Conservation (phyloP, 192 early-diverging fungal genomes). For the Mortierella antarctica region DNA sequence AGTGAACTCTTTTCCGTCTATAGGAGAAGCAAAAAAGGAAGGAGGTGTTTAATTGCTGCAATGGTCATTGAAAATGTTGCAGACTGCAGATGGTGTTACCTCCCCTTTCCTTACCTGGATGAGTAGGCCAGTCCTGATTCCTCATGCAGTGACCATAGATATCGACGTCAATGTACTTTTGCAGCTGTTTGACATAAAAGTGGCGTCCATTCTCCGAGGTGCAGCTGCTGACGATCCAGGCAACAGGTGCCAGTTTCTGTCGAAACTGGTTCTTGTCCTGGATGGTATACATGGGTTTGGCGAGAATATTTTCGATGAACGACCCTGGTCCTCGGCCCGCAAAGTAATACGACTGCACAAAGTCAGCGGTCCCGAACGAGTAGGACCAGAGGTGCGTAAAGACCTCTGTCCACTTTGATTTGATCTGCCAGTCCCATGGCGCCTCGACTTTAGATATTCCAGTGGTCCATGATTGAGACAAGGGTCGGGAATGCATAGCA, state of each 20-base stretch:
- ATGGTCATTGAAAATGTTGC: background rate
- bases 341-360: conserved; percentile 22
- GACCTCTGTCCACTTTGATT: conserved; percentile 13
- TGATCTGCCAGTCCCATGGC: conserved; percentile 6
- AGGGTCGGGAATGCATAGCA: no score
- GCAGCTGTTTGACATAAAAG: conserved; percentile 42
- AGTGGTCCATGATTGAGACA: background rate
- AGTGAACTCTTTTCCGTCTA: background rate
- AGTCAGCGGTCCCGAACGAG: conserved; percentile 16
- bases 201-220: conserved; percentile 24
- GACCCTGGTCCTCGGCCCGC: conserved; percentile 1
- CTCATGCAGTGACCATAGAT: conserved; percentile 45
- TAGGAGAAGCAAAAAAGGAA: background rate
- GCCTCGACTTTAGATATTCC: conserved; percentile 9
- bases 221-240: conserved; percentile 48
- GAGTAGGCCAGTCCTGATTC: conserved; percentile 32
- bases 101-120: conserved; percentile 5
- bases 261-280: conserved; percentile 18
- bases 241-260: conserved; percentile 33
- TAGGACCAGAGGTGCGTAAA: conserved; percentile 32
- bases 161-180: conserved; percentile 39
- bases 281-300: conserved; percentile 7
- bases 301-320: conserved; percentile 5
- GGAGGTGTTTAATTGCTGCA: background rate
- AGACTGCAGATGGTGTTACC: background rate